Evolutionary conservation across 768 basidiomycete species (phyloP), one percentile per base, ranked within the genome.

Genomic region (Sporobolomyces roseus): DNA sequence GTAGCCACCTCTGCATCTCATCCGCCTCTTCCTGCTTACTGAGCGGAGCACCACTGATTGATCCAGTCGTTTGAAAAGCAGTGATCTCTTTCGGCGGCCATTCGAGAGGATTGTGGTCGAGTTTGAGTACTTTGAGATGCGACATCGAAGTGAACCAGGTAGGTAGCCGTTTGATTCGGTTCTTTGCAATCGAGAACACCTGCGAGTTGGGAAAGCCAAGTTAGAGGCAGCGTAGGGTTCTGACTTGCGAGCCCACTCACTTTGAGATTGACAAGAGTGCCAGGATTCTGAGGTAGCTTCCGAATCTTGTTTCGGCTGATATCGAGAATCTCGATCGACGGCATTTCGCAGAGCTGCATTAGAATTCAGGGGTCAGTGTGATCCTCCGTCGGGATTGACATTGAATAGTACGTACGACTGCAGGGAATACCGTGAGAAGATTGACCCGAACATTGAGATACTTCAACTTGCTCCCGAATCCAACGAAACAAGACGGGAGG

Each of bases 401-500:
- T 41, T 41, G 27, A 16, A 4, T 35, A n/a, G 27, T 29, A 84
- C 90, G 74, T 77, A 97, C 93, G 61, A 91, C 91, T 68, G 87
- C 84, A 23, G 96, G 96, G 71, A 99, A 90, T 19, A 83, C 82
- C 4, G 86, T 81, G 74, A 99, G 87, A 61, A 81, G 83, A 76
- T 98, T 98, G 77, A 85, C 85, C 81, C 88, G 88, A 73, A 94
- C 83, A 78, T 92, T 93, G 35, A 94, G 82, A 78, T 94, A 94
- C 72, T 90, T 83, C 49, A 94, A 81, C 17, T 63, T 60, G 69
- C 83, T 84, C 46, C 87, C 85, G 59, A 93, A 79, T 38, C 86
- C 82, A 7, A 84, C 83, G 74, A 93, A 91, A 48, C 86, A 85
- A 61, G 82, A 83, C 27, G 92, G 91, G 51, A 94, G 82, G 3